phyloP scores from a whole-genome alignment of 371 early-diverging fungal genomes.

The Mucor racemosus region DNA sequence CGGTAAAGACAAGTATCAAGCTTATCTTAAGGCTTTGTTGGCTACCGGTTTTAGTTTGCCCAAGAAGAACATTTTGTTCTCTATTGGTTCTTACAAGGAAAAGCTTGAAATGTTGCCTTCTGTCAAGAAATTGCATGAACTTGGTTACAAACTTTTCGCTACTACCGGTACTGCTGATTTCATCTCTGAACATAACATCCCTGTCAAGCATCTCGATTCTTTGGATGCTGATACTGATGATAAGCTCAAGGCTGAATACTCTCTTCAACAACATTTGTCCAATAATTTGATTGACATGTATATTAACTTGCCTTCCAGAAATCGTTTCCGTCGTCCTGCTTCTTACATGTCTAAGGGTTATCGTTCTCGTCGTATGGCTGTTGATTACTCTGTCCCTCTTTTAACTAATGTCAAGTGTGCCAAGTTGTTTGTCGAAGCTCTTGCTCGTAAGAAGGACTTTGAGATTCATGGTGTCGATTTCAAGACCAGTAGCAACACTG shows the following conservation, averaged over 20 bases:
- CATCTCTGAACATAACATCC: constrained; percentile 88
- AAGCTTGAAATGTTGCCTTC: constrained; percentile 91
- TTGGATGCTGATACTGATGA: constrained; percentile 58
- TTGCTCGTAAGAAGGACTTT: constrained; percentile 77
- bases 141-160: constrained; percentile 91
- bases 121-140: constrained; percentile 76
- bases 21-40: constrained; percentile 92
- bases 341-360: constrained; percentile 96
- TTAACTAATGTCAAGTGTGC: constrained; percentile 98
- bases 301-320: constrained; percentile 96
- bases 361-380: constrained; percentile 94
- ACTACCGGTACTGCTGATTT: constrained; percentile 96
- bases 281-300: constrained; percentile 97
- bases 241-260: constrained; percentile 87
- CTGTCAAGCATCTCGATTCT: constrained; percentile 87
- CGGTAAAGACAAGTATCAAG: constrained; percentile 93
- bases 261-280: constrained; percentile 89
- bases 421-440: constrained; percentile 94
- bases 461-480: constrained; percentile 84
- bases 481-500: constrained; percentile 83
- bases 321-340: constrained; percentile 94
- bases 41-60: constrained; percentile 91
- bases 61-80: constrained; percentile 89
- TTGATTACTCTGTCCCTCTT: constrained; percentile 93
- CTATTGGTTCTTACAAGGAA: constrained; percentile 95